Evolutionary conservation across 75 land plant genomes (phyloP), one percentile per base, ranked within the genome.

Genomic region (Cunninghamia lanceolata): DNA sequence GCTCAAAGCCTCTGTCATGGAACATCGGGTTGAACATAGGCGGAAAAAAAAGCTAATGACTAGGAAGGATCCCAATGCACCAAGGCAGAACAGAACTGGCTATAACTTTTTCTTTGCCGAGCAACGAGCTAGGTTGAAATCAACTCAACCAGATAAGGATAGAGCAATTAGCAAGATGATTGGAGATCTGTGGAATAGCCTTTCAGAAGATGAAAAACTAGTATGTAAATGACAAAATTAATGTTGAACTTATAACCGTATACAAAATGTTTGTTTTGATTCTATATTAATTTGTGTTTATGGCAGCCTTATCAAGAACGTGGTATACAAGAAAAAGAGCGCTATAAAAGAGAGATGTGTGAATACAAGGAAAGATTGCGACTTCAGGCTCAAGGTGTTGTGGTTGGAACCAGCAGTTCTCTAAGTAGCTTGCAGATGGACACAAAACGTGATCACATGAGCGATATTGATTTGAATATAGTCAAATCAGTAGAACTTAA

Each of bases 91-190:
- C 80, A 82, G 96, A 77, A 97, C 96, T 84, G 99, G 94, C 15
- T 97, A 97, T 87, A 96, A 96, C 82, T 97, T 96, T 89, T 97
- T 96, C 86, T 97, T 97, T 83, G 93, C 96, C 28, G 98, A 97
- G 66, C 93, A 93, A 83, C 96, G 93, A 43, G 85, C 89, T 35
- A 91, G 89, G 88, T 88, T 97, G 63, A 96, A 93, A 82, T 83
- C 88, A 13, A 77, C 89, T 14, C 90, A 90, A 47, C 96, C 99
- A 3, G 89, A 93, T 21, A 92, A 91, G 59, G 99, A 96, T 81
- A 87, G 93, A 78, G 99, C 93, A 89, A 92, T 93, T 85, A 97
- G 95, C 74, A 94, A 92, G 76, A 95, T 94, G 97, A 95, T 97
- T 42, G 98, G 99, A 14, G 92, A 94, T 50, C 87, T 90, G 0